Evolutionary conservation across 148 eudicot species (phyloP), one percentile per base, ranked within the genome.

Genomic region (Cornus controversa): DNA sequence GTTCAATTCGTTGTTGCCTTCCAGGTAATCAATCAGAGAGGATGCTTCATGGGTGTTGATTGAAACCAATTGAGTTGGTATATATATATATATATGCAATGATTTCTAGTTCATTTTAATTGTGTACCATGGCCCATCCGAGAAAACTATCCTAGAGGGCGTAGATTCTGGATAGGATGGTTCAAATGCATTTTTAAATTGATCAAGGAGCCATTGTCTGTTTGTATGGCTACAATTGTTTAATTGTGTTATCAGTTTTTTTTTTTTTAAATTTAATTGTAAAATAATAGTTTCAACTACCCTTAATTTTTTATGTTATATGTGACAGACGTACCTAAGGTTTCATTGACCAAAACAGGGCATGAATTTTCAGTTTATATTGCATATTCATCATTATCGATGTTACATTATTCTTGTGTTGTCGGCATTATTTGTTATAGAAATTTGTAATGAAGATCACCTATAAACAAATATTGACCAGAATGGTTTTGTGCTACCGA

Each of bases 311-410:
- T 68, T 37, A 69, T 57, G 20, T 34, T 40, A 76, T 69, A 7
- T 22, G 20, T 18, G 64, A 20, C 25, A 18, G 42, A 77, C 45
- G 23, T 40, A 78, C 73, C 62, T 34, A 64, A 58, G 42, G 14
- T 37, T 57, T 72, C 66, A 65, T 64, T 50, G 76, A 79, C 77
- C 68, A 25, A 47, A 65, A 60, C 29, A 47, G 36, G 66, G 58
- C 67, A 29, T 29, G 31, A 13, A 40, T 72, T 64, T 23, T 1
- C 72, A 15, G 71, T 54, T 20, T 28, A 29, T 75, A 69, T 58
- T 8, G 34, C 25, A 29, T 10, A 16, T 62, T 1, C 0, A 23
- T 63, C n/a, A 15, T 37, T 62, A 22, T 15, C 37, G 8, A 20
- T 60, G 4, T 34, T 69, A 36, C 26, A 1, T 69, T 20, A 69